Evolutionary conservation across 2,329 filamentous ascomycete genomes (phyloP), one percentile per base, ranked within the genome.

Genomic region (Rutstroemia sp.): DNA sequence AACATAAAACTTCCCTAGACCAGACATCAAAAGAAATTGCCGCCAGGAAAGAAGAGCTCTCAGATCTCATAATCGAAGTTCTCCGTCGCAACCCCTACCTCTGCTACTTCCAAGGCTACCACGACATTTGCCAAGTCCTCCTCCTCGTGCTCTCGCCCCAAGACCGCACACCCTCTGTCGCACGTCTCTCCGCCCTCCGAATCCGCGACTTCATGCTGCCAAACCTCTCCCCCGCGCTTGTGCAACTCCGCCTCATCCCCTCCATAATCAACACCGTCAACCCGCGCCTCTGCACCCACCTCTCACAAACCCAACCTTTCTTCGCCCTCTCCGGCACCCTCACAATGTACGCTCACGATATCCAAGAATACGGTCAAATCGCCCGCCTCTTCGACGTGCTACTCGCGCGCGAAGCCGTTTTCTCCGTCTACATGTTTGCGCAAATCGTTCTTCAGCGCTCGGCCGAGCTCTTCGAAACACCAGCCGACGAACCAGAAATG

Each of bases 131-230:
- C 65, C 95, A 99, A 73, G 94, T 99, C 23, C 80, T 99, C 58
- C 81, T 97, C 42, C 80, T 99, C 14, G 92, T 96, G 10, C 78
- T 99, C 4, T 86, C 86, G 0, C 74, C 82, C 9, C 67, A 77
- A 21, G 70, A 77, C 54, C 85, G 88, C 16, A 76, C 79, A 18
- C 71, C 77, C 6, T 83, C 86, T 16, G 82, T 95, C 34, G 80
- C 88, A 37, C 87, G 88, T n/a, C 83, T 99, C 58, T 96, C 92
- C 3, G 78, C 92, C 34, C 80, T 97, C 46, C 87, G 91, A 53
- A 96, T 99, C 69, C 85, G 94, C 60, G 94, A 99, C 73, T 99
- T 96, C 71, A 96, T 99, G 94, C 83, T 99, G 10, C 92, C 92
- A 8, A 90, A 84, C 42, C 82, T 99, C 46, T 77, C 82, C 14